Evolutionary conservation across 2,329 filamentous ascomycete genomes (phyloP), one percentile per base, ranked within the genome.

Genomic region (Penicillium sp.): DNA sequence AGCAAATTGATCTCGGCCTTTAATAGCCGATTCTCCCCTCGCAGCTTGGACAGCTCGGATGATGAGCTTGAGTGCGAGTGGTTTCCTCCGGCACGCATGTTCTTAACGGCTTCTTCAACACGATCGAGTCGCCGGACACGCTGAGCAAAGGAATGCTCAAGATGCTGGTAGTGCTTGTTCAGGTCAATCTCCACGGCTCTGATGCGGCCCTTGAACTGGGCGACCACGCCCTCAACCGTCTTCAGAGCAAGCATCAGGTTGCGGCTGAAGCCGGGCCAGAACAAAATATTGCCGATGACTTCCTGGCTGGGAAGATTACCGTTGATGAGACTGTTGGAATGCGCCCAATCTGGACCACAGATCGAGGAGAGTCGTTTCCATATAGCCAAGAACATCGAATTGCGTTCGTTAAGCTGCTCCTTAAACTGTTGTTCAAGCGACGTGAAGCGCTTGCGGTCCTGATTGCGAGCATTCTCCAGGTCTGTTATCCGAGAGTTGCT

Each of bases 341-440:
- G 89, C 4, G 89, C 85, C 93, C 94, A 99, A 69, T 97, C 94
- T 0, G 86, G 83, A 11, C 94, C 94, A 67, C 94, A 97, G 42
- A 97, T 82, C 0, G 85, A 82, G 3, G 90, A 92, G 8, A 99
- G 82, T 44, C 89, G 85, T 60, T 93, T 93, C 94, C 94, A 99
- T 5, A 97, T 79, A n/a, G 86, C 82, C 22, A 97, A 83, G 18
- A 97, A 82, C 50, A 99, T 80, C 57, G 90, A 89, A 75, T 97
- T 97, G 53, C 94, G 87, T 75, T 97, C 94, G 42, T 83, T 84
- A 37, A 97, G 82, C 75, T 97, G 92, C 50, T 97, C 92, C 64
- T 89, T 89, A 74, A 90, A 89, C 55, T 87, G 85, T 60, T 86
- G 82, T 73, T 99, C 94, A 7, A 97, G 81, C 51, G 83, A 81